phyloP scores from a whole-genome alignment of 2,329 filamentous ascomycete species.

The Fusarium secorum region DNA sequence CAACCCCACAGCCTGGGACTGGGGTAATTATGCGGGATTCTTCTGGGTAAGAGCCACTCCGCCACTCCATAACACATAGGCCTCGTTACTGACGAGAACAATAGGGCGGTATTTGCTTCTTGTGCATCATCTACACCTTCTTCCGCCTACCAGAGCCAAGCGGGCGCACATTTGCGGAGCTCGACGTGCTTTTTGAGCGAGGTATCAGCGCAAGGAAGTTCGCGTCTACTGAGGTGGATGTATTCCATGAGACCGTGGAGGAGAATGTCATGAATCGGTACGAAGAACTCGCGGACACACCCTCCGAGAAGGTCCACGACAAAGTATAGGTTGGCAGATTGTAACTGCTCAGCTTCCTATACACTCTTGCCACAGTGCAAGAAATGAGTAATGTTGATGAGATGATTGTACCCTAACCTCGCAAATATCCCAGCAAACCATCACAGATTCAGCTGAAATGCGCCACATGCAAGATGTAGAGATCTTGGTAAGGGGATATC shows the following conservation, averaged over 20 bases:
- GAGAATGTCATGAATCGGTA: constrained; percentile 58
- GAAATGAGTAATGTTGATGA: not conserved
- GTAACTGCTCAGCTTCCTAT: not conserved
- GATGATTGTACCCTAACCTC: not conserved
- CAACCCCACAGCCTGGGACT: constrained; percentile 86
- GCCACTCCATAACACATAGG: not conserved
- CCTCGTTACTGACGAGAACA: constrained; percentile 19
- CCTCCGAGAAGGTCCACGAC: constrained; percentile 23
- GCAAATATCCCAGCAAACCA: not conserved
- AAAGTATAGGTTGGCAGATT: constrained; percentile 21
- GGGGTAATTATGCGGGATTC: constrained; percentile 87
- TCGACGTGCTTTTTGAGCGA: constrained; percentile 84
- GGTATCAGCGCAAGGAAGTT: constrained; percentile 77
- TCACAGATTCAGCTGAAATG: constrained; percentile 2
- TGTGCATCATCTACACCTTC: constrained; percentile 78
- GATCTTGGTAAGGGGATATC: constrained; percentile 38
- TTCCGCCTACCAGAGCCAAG: constrained; percentile 72
- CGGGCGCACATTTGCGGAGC: constrained; percentile 83
- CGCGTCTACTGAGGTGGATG: constrained; percentile 63
- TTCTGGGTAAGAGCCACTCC: constrained; percentile 71
- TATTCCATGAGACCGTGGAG: constrained; percentile 61
- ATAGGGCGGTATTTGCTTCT: constrained; percentile 76
- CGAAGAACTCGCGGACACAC: constrained; percentile 46
- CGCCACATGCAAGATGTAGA: constrained; percentile 23
- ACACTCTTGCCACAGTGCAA: not conserved